Base-by-base conservation (phyloP, 176 grass and related monocot genomes). In the Aegilops longissima region DNA sequence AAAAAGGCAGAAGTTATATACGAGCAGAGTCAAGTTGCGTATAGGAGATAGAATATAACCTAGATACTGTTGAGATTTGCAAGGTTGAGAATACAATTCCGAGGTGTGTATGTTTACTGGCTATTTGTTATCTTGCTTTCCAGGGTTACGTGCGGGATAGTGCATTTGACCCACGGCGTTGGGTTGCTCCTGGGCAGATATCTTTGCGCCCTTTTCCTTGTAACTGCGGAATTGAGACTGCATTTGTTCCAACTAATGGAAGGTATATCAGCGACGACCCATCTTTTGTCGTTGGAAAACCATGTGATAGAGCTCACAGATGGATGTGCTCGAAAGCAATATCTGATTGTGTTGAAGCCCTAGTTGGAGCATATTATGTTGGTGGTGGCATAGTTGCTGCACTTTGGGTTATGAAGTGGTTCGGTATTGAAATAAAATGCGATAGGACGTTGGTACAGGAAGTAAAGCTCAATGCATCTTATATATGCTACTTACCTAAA, bases 321-420 rank as follows among this genome's bases (percentile, higher is more conserved):
- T 98, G 96, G 96, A 92, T 98, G 66, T 98, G 96, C 78, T 98
- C 93, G 36, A 98, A 98, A 89, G 88, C 93, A 73, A 70, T 98
- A 91, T 91, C 92, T 82, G 92, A 98, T 90, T 95, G 93, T 86
- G 96, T 92, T 82, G 92, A 98, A 87, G 93, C 92, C 31, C 76
- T 98, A 61, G 94, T 98, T 79, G 96, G 96, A 86, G 96, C 96
- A 84, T 95, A 98, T 76, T 98, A 90, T 90, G 77, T 94, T 73
- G 86, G 92, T 74, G 92, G 96, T 86, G 96, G 93, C 47, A 89
- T 98, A 38, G 6, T 74, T 76, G 88, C 84, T 44, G 80, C 96
- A 83, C 20, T 94, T 80, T 89, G 88, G 88, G 49, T 94, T 86
- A 86, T 96, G 82, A 61, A 58, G 61, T 98, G 96, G 96, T 90